Evolutionary conservation across 352 stramenopile genomes (phyloP), one percentile per base, ranked within the genome.

Genomic region (Phytophthora ohioensis): DNA sequence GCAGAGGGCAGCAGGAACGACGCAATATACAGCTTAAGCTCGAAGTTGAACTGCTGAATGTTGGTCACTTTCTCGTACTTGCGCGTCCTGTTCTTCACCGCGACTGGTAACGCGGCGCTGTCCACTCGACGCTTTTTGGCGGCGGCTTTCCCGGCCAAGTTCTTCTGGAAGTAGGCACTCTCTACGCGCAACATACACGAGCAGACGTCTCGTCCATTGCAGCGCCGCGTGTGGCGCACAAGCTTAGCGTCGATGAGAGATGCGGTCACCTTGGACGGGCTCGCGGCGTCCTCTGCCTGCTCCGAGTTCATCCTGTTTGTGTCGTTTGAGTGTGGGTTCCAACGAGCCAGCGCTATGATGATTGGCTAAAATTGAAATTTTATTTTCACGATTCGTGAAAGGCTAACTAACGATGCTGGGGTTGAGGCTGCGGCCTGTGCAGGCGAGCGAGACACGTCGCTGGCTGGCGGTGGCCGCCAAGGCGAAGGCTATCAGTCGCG

Each of bases 141-240:
- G 31, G 59, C 62, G n/a, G 60, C 63, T 69, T 86, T 83, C 9
- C 59, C 69, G 1, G 41, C 46, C 58, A 95, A 63, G 32, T 91
- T 86, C 57, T 82, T 86, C 17, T 87, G 88, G 67, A 93, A 94
- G 48, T 82, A 85, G 3, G 71, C 72, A 71, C 85, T 93, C 60
- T 92, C 82, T 13, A 88, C 49, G 41, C 86, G 85, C 66, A 93
- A 32, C 48, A 83, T 73, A 42, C 88, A 95, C 10, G 84, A 91
- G 67, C 88, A 95, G 12, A 90, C 31, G 6, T 85, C 60, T 45
- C 86, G 84, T 0, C 76, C 69, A 61, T 93, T 88, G 68, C 88
- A 95, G 60, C 75, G 68, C 5, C 88, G 84, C 55, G 82, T 92
- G 66, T 93, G 85, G 15, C 65, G 57, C 62, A 84, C 61, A 13